Evolutionary conservation across 2,329 filamentous ascomycete species (phyloP).

Genomic region (Juglanconis sp.): DNA sequence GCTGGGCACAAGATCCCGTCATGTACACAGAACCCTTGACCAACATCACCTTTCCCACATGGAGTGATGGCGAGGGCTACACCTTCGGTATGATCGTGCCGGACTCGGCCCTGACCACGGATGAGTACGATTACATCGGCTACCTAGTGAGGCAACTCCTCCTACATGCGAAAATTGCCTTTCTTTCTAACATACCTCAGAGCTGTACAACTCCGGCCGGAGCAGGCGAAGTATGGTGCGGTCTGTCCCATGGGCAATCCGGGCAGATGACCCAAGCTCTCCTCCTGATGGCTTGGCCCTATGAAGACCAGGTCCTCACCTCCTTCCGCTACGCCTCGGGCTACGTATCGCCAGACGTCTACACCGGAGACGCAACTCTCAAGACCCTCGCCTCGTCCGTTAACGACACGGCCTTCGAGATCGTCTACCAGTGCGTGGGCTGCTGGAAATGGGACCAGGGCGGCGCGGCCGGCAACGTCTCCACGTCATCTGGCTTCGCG

Average conservation of each 20-base stretch:
- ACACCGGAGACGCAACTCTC: conserved; percentile 55
- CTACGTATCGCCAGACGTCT: conserved; percentile 52
- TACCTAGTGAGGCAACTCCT: not conserved
- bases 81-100: conserved; percentile 13
- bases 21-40: conserved; percentile 9
- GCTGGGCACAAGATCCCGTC: conserved; percentile 11
- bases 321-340: conserved; percentile 51
- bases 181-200: not conserved
- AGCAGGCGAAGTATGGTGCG: conserved; percentile 8
- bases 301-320: conserved; percentile 44
- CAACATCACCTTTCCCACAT: conserved; percentile 13
- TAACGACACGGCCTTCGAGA: conserved; percentile 52
- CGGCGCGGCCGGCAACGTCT: conserved; percentile 37
- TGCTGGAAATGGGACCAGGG: conserved; percentile 47
- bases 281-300: conserved; percentile 50
- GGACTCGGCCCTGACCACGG: conserved; percentile 5
- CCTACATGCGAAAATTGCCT: no score
- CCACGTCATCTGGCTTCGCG: conserved; percentile 26
- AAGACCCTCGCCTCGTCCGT: conserved; percentile 53
- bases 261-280: conserved; percentile 48
- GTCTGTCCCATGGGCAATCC: conserved; percentile 10
- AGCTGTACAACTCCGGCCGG: conserved; percentile 13
- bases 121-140: conserved; percentile 12
- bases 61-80: conserved; percentile 6
- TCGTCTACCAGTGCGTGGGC: conserved; percentile 58